Evolutionary conservation across 768 basidiomycete species (phyloP), one percentile per base, ranked within the genome.

Genomic region (Strobilomyces dryophilus): DNA sequence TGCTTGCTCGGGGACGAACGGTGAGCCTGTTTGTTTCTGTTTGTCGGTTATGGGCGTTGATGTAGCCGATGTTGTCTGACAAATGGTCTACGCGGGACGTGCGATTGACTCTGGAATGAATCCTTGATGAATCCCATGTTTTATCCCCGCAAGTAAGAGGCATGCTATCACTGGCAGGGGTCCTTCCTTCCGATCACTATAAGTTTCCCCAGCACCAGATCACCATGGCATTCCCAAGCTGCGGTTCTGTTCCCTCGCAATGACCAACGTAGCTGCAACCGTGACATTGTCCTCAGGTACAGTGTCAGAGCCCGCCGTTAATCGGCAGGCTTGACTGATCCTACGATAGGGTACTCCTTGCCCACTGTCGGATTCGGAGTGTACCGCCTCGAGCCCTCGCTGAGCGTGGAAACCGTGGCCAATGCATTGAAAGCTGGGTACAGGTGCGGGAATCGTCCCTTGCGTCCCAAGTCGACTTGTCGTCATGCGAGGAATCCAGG

Each of bases 291-390:
- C 14, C 27, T 54, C 57, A 32, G 52, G 64, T 56, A 56, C n/a
- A 27, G 44, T 42, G 37, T 31, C 12, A 10, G 1, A 35, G 29
- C 4, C 15, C 9, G 4, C 8, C 7, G 4, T 35, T 7, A n/a
- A 29, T 11, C 15, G 6, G 1, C 29, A 35, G 37, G 15, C 26
- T 34, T 45, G 41, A 44, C 31, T 26, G 27, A 52, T 15, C 12
- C 37, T 27, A 17, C 12, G 31, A 41, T 37, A 67, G 65, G 66
- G 27, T 42, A 59, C 35, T 37, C 59, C n/a, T 37, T 70, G 40
- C 69, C 67, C 31, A 62, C 54, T 21, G 29, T 68, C 42, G 65
- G 69, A 32, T 56, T 57, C 24, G 67, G 69, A 3, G 67, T 70
- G 32, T 68, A 46, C 46, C 31, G 32, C 32, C 45, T 63, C 31